phyloP scores from a whole-genome alignment of 2,329 filamentous ascomycete genomes.

The Pyricularia sp. region DNA sequence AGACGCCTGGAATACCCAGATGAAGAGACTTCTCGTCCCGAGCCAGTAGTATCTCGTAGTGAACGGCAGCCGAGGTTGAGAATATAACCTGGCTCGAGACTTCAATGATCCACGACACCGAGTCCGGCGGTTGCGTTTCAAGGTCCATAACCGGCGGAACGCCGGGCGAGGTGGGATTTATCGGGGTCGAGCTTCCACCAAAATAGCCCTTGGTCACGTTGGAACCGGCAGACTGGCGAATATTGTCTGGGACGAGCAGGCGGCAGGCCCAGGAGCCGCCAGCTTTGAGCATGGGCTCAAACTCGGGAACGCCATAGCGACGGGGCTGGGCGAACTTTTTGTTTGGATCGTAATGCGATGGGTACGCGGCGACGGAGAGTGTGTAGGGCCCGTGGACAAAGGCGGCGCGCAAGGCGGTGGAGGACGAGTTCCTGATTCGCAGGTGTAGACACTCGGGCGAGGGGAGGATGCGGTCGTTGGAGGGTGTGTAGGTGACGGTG shows the following conservation, averaged over 20 bases:
- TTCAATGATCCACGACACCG: slow-evolving; percentile 68
- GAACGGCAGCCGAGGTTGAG: slow-evolving; percentile 76
- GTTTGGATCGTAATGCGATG: slow-evolving; percentile 75
- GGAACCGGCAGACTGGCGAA: slow-evolving; percentile 58
- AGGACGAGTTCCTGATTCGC: slow-evolving; percentile 84
- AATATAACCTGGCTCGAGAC: slow-evolving; percentile 90
- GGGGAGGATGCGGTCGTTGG: slow-evolving; percentile 80
- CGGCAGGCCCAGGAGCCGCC: slow-evolving; percentile 78
- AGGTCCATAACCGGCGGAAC: not conserved
- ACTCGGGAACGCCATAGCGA: slow-evolving; percentile 72
- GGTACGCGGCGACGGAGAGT: slow-evolving; percentile 78
- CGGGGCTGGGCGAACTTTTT: slow-evolving; percentile 61
- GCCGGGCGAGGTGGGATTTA: not conserved
- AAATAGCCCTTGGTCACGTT: slow-evolving; percentile 36
- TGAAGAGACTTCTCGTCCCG: slow-evolving; percentile 77
- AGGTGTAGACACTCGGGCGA: slow-evolving; percentile 73
- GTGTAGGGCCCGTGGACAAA: slow-evolving; percentile 96
- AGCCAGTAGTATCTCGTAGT: slow-evolving; percentile 78
- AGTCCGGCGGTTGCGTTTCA: not conserved
- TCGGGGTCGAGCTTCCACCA: slow-evolving; percentile 20
- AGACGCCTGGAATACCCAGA: slow-evolving; percentile 33
- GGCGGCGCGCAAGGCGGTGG: slow-evolving; percentile 82
- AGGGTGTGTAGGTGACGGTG: slow-evolving; percentile 86
- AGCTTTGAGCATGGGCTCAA: slow-evolving; percentile 93
- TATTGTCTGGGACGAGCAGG: slow-evolving; percentile 69